Conservation (phyloP, 192 early-diverging fungal genomes). For the Phycomyces blakesleeanus region DNA sequence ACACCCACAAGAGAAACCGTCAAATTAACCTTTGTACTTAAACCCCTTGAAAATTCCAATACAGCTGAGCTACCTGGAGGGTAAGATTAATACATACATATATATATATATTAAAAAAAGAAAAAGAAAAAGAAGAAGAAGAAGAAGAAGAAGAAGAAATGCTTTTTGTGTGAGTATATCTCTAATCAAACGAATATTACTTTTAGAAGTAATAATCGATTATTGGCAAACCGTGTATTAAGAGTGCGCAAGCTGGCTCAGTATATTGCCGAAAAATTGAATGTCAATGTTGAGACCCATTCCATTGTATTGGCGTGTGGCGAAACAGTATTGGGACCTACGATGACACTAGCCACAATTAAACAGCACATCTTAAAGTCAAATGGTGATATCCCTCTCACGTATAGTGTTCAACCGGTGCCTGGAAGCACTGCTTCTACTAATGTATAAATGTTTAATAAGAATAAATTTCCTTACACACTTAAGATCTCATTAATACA, state of each 20-base stretch:
- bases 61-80: conserved; percentile 52
- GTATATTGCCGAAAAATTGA: conserved; percentile 82
- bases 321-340: conserved; percentile 56
- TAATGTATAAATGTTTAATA: no score
- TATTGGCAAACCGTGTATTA: conserved; percentile 87
- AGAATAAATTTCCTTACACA: no score
- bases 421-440: no score
- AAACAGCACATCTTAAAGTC: conserved; percentile 63
- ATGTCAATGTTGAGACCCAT: conserved; percentile 18
- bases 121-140: no score
- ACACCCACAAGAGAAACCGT: conserved; percentile 67
- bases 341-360: conserved; percentile 70
- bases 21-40: conserved; percentile 83
- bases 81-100: no score
- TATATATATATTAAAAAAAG: no score
- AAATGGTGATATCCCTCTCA: conserved; percentile 53
- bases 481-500: no score
- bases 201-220: conserved; percentile 53
- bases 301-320: conserved; percentile 57
- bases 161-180: no score
- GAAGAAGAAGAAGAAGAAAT: no score
- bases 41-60: conserved; percentile 56
- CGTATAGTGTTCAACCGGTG: conserved; percentile 38
- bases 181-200: not conserved
- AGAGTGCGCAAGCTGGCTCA: conserved; percentile 78